A percentile compares a stretch with the other conserved stretches of the same genome.
These are phyloP conservation scores for Diaporthe humulicola DNA, from an alignment of 2,329 filamentous ascomycete species.

Conservation along the genomic window DNA sequence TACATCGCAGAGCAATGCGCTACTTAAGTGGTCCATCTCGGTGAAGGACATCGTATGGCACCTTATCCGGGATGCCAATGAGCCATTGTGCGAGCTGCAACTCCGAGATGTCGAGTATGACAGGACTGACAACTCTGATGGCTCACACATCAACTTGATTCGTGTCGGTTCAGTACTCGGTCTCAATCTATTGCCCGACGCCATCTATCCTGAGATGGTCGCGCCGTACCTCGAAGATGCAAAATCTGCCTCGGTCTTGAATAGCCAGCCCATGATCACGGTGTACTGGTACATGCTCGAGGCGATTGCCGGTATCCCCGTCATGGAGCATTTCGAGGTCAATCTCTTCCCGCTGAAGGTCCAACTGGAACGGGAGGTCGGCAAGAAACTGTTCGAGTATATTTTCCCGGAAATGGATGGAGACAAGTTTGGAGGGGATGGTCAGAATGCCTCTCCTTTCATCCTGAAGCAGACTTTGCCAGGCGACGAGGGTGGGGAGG, in stretches of 20 bases:
- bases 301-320: conserved; percentile 95
- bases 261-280: conserved; percentile 85
- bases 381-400: conserved; percentile 95
- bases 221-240: conserved; percentile 83
- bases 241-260: conserved; percentile 63
- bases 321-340: conserved; percentile 97
- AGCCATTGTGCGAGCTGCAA: conserved; percentile 93
- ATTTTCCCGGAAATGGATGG: conserved; percentile 88
- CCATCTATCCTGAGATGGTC: conserved; percentile 96
- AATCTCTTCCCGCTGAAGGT: conserved; percentile 93
- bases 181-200: conserved; percentile 89
- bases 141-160: conserved; percentile 93
- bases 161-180: conserved; percentile 90
- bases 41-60: conserved; percentile 98
- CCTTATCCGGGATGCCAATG: conserved; percentile 86
- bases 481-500: conserved; percentile 62
- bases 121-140: conserved; percentile 95
- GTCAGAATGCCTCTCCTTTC: conserved; percentile 73
- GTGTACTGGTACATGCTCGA: conserved; percentile 99
- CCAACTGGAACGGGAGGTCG: conserved; percentile 92
- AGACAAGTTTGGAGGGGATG: conserved; percentile 57
- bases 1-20: conserved; percentile 79
- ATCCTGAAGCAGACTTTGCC: conserved; percentile 60
- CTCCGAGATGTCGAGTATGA: conserved; percentile 92
- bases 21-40: conserved; percentile 93